Percentiles rank a stretch among this genome's conserved stretches.
Evolutionary conservation across 1,139 yeast species (phyloP).

Genomic region (Suhomyces guaymorum): DNA sequence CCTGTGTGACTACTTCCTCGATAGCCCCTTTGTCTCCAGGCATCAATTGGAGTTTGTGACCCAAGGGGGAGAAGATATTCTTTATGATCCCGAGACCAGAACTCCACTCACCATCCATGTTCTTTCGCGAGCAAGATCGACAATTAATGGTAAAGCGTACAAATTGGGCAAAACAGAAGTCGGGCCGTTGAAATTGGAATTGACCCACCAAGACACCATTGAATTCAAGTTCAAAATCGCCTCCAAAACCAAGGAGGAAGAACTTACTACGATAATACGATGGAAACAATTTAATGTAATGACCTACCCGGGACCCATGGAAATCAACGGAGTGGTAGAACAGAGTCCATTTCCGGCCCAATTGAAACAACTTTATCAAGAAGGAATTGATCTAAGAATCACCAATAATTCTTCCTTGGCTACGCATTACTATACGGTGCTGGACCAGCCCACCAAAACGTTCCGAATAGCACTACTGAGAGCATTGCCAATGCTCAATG

Average conservation of each 20-base stretch:
- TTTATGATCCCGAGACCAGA: conserved; percentile 13
- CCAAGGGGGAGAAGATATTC: conserved; percentile 3
- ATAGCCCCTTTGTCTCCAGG: conserved; percentile 32
- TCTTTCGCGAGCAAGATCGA: conserved; percentile 34
- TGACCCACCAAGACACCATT: conserved; percentile 18
- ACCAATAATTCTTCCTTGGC: conserved; percentile 23
- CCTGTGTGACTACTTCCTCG: conserved; percentile 25
- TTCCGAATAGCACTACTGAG: conserved; percentile 25
- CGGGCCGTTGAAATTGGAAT: conserved; percentile 20
- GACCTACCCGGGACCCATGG: conserved; percentile 10
- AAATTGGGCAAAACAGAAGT: conserved; percentile 24
- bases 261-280: conserved; percentile 17
- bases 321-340: conserved; percentile 4
- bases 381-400: conserved; percentile 28
- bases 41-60: conserved; percentile 27
- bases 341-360: conserved; percentile 4
- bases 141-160: conserved; percentile 29
- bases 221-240: conserved; percentile 24
- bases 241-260: conserved; percentile 15
- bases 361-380: conserved; percentile 9
- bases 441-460: conserved; percentile 13
- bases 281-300: conserved; percentile 29
- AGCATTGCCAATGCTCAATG: conserved; percentile 29
- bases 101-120: conserved; percentile 27
- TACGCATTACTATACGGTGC: conserved; percentile 27